A percentile compares a stretch with the other conserved stretches of the same genome.
Evolutionary conservation across 805 yeast genomes (phyloP).

Genomic region (Saccharomycopsis microspora): DNA sequence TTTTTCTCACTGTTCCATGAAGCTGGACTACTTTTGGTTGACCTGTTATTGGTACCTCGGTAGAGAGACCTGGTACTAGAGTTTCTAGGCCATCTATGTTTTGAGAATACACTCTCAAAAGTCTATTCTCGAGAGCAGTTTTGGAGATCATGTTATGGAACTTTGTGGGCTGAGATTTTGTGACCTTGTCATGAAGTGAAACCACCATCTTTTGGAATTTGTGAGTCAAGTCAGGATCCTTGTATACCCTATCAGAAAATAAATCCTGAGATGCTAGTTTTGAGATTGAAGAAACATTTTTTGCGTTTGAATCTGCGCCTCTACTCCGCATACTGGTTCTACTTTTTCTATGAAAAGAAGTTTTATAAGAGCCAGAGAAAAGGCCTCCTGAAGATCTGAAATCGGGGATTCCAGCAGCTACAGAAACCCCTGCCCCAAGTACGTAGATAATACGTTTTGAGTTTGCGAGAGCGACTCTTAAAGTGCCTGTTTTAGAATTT

Average conservation of each 20-base stretch:
- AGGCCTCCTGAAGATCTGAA: conserved; percentile 73
- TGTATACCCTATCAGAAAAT: conserved; percentile 70
- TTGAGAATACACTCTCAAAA: conserved; percentile 73
- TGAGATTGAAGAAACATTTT: no score
- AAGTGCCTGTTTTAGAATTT: no score
- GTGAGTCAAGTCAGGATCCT: conserved; percentile 45
- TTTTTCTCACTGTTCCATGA: conserved; percentile 68
- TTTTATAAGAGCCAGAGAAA: conserved; percentile 33
- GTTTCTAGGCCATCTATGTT: conserved; percentile 77
- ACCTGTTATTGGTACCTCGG: conserved; percentile 37
- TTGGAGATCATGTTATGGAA: conserved; percentile 58
- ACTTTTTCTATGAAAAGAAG: no score
- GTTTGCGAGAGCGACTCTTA: no score
- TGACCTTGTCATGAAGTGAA: conserved; percentile 39
- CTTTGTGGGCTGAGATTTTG: conserved; percentile 56
- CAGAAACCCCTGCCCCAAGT: conserved; percentile 88
- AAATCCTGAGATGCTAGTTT: conserved; percentile 35
- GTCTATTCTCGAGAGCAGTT: conserved; percentile 49
- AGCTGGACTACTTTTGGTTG: conserved; percentile 60
- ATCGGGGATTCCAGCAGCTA: conserved; percentile 85
- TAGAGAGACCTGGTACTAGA: conserved; percentile 36
- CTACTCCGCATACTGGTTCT: no score
- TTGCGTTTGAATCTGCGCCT: no score
- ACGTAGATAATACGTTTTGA: conserved; percentile 36
- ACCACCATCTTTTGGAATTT: conserved; percentile 69